Evolutionary conservation across 2,329 filamentous ascomycete species (phyloP), one percentile per base, ranked within the genome.

Genomic region (Fusarium stilboides): DNA sequence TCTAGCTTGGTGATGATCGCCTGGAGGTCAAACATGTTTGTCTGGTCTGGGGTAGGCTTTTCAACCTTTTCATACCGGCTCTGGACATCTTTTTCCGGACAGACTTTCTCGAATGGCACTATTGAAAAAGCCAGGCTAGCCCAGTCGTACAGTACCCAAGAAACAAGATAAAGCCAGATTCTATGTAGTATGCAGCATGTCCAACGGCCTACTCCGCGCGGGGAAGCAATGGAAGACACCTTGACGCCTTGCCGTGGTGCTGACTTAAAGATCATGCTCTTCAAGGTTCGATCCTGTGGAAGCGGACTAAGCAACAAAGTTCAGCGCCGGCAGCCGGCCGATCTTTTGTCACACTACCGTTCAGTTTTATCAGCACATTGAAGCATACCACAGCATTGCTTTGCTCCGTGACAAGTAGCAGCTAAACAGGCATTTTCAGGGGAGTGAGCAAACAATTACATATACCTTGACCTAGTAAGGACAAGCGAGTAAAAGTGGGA

Each of bases 241-340:
- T 45, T 53, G 59, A 51, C 64, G 46, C 56, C 55, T 39, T 53
- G n/a, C 43, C n/a, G 34, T n/a, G 51, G 10, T 37, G 46, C 22
- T 43, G 17, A 45, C 31, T 43, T 34, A 31, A 37, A 68, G 67
- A 69, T 69, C 24, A 50, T 59, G 53, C 62, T 52, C 28, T 55
- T 53, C 54, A 65, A 70, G 57, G 55, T 57, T 69, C 60, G 59
- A 74, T 74, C 67, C 52, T 60, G 50, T 46, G 57, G 31, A 33
- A 15, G 14, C 19, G 59, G 50, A 56, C 70, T 70, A 68, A 57
- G 39, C 42, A 69, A 65, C 64, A 74, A 51, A 72, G 71, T 74
- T 74, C 65, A 58, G 54, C 57, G 65, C 65, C 69, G 17, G 57
- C 45, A 44, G 44, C 52, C 47, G 60, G 58, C 39, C 57, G 58